Conservation (phyloP, 1,284 basidiomycete species). For the Melampsora americana region DNA sequence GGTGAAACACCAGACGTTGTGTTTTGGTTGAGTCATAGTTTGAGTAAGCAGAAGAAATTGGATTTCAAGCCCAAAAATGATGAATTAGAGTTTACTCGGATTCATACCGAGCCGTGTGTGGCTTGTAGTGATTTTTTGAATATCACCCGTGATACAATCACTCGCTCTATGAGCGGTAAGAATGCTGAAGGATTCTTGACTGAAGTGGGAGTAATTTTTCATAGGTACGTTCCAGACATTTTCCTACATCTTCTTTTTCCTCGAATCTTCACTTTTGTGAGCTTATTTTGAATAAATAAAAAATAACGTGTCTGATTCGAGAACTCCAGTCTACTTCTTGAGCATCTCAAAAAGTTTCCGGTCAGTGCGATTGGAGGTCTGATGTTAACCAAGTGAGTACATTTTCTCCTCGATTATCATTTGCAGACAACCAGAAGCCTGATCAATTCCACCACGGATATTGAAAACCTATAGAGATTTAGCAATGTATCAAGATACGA, state of each 20-base stretch:
- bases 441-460: neutral
- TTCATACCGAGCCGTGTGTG: conserved; percentile 93
- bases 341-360: conserved; percentile 92
- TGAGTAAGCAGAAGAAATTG: conserved; percentile 88
- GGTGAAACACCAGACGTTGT: conserved; percentile 50
- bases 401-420: conserved; percentile 46
- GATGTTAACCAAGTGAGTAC: conserved; percentile 86
- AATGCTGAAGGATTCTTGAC: conserved; percentile 87
- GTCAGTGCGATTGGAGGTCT: conserved; percentile 94
- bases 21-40: conserved; percentile 60
- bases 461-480: conserved; percentile 66
- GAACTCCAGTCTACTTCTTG: conserved; percentile 72
- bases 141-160: conserved; percentile 70
- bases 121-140: conserved; percentile 80
- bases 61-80: conserved; percentile 97
- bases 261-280: neutral
- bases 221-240: conserved; percentile 63
- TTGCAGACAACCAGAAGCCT: neutral
- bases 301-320: neutral
- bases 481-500: conserved; percentile 90
- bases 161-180: conserved; percentile 76
- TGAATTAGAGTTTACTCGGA: conserved; percentile 85
- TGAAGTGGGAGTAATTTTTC: conserved; percentile 91
- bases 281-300: too few relatives aligned
- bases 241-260: conserved; percentile 15